phyloP scores from a whole-genome alignment of 2,329 filamentous ascomycete genomes.

The Ceratocystiopsis sp. region DNA sequence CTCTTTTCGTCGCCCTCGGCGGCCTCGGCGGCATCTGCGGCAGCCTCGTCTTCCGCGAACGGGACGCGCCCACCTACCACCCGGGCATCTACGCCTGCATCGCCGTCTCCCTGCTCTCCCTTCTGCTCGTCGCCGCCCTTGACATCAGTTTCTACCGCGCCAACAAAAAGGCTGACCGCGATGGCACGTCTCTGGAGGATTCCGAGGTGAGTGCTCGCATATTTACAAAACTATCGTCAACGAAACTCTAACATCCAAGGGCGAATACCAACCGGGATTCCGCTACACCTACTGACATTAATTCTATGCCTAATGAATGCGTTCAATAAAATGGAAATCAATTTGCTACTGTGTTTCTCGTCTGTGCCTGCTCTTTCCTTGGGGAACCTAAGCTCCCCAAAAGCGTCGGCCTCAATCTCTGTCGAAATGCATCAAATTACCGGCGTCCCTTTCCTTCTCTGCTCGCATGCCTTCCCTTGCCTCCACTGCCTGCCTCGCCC shows the following conservation, averaged over 20 bases:
- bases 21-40: constrained; percentile 67
- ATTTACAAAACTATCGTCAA: too few species aligned
- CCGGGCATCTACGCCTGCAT: constrained; percentile 40
- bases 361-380: too few species aligned
- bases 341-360: too few species aligned
- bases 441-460: too few species aligned
- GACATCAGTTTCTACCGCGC: constrained; percentile 24
- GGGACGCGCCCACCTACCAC: constrained; percentile 36
- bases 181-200: constrained; percentile 33
- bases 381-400: too few species aligned
- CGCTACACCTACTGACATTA: constrained; percentile 22
- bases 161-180: constrained; percentile 34
- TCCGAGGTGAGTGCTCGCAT: constrained; percentile 21
- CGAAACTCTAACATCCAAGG: constrained; percentile 8
- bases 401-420: too few species aligned
- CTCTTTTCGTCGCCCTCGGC: constrained; percentile 58
- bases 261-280: constrained; percentile 21
- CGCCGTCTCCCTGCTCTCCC: constrained; percentile 27
- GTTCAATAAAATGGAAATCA: too few species aligned
- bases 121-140: constrained; percentile 26
- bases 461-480: too few species aligned
- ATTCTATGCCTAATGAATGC: too few species aligned
- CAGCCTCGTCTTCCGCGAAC: constrained; percentile 48
- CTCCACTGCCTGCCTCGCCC: too few species aligned
- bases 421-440: too few species aligned